Conservation (phyloP, 139 green algal species). For the Chlorella sp. region DNA sequence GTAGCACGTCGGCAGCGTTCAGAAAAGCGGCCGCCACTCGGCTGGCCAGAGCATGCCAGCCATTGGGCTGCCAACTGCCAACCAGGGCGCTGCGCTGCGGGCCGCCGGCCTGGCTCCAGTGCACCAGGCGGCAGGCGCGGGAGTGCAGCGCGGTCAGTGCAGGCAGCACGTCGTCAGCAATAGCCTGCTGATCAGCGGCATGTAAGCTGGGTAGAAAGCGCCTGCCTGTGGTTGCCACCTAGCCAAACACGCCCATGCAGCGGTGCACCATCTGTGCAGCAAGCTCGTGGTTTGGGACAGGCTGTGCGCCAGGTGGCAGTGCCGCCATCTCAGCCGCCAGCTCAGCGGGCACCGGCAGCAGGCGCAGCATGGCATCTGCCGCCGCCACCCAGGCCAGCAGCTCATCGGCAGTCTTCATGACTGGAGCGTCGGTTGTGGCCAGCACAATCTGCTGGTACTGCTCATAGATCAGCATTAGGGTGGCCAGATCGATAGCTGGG, state of each 20-base stretch:
- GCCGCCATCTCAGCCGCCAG: neutral
- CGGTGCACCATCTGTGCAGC: neutral
- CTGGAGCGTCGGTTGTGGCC: neutral
- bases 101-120: neutral
- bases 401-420: neutral
- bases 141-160: neutral
- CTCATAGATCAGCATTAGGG: neutral
- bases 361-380: slow-evolving; percentile 5
- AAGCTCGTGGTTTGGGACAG: neutral
- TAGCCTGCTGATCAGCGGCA: too few relatives aligned
- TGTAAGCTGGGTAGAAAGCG: neutral
- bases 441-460: neutral
- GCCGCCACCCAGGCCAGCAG: neutral
- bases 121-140: neutral
- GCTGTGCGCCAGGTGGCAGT: neutral
- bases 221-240: neutral
- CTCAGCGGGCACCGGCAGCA: neutral
- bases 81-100: neutral
- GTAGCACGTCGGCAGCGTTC: neutral
- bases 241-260: neutral
- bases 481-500: too few relatives aligned
- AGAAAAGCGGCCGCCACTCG: neutral
- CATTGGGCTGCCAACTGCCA: neutral
- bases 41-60: neutral
- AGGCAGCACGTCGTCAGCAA: neutral